Conservation (phyloP, 2,329 filamentous ascomycete genomes). For the Cryoendolithus antarcticus region DNA sequence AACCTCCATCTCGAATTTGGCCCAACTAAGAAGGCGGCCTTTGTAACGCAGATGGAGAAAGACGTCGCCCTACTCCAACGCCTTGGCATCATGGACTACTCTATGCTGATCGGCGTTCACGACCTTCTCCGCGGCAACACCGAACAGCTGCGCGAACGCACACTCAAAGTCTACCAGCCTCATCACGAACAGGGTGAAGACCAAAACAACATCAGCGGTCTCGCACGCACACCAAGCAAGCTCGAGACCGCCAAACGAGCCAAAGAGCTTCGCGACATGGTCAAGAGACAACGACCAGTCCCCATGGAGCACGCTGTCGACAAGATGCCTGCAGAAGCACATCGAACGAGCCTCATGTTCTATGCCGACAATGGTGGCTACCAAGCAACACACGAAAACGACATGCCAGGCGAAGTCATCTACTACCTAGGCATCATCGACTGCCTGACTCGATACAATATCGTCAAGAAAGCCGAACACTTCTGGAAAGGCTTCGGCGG, state of each 20-base stretch:
- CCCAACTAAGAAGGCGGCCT: constrained; percentile 73
- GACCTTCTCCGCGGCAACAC: constrained; percentile 85
- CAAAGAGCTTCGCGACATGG: constrained; percentile 77
- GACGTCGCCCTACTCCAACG: constrained; percentile 80
- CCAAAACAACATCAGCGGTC: constrained; percentile 15
- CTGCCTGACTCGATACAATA: constrained; percentile 89
- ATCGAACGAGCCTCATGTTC: constrained; percentile 68
- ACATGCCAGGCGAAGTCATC: constrained; percentile 73
- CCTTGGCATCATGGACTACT: constrained; percentile 98
- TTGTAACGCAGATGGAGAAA: constrained; percentile 75
- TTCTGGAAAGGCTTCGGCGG: constrained; percentile 89
- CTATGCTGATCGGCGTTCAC: constrained; percentile 85
- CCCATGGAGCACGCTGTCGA: constrained; percentile 73
- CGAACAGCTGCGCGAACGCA: constrained; percentile 82
- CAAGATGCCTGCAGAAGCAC: constrained; percentile 77
- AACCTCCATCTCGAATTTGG: constrained; percentile 80
- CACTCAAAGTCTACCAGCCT: constrained; percentile 85
- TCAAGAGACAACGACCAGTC: constrained; percentile 86
- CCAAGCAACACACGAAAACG: constrained; percentile 82
- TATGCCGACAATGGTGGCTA: constrained; percentile 92
- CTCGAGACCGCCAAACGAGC: constrained; percentile 85
- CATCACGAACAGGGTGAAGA: constrained; percentile 47
- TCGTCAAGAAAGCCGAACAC: constrained; percentile 88
- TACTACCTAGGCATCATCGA: constrained; percentile 99
- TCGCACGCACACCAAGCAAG: constrained; percentile 85